phyloP scores from a whole-genome alignment of 768 basidiomycete species.

The Gloeostereum incarnatum region DNA sequence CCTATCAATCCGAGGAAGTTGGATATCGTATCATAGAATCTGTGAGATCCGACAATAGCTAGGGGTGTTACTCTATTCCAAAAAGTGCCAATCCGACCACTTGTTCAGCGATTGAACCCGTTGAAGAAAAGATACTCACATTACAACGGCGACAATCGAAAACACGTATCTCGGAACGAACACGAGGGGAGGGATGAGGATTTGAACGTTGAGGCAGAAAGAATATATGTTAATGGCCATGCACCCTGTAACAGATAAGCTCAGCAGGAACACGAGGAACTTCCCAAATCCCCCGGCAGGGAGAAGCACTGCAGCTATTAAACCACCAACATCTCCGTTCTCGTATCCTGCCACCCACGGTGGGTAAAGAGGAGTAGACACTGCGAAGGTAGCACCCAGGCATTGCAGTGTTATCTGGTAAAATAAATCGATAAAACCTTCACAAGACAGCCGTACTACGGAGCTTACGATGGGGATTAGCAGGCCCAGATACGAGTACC shows the following conservation, averaged over 20 bases:
- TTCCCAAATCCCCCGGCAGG: constrained; percentile 46
- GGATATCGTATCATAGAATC: constrained; percentile 37
- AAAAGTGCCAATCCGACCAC: not conserved
- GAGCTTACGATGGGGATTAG: constrained; percentile 27
- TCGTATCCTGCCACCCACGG: constrained; percentile 35
- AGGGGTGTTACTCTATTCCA: constrained; percentile 34
- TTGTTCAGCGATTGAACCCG: not conserved
- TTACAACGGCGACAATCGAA: constrained; percentile 29
- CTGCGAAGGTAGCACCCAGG: constrained; percentile 38
- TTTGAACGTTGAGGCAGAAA: constrained; percentile 44
- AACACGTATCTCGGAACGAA: constrained; percentile 35
- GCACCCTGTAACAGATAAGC: constrained; percentile 53
- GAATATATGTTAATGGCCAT: constrained; percentile 59
- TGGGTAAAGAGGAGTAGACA: constrained; percentile 31
- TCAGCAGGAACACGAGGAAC: constrained; percentile 49
- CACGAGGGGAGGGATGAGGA: constrained; percentile 31
- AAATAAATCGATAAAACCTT: not conserved
- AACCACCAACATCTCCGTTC: constrained; percentile 34
- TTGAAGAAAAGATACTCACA: constrained; percentile 25
- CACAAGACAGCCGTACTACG: not conserved
- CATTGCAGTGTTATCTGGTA: constrained; percentile 18
- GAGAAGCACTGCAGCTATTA: constrained; percentile 38
- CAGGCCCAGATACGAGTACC: constrained; percentile 44
- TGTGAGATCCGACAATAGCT: constrained; percentile 41
- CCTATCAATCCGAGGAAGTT: constrained; percentile 49